Evolutionary conservation across 2,329 filamentous ascomycete species (phyloP), one percentile per base, ranked within the genome.

Genomic region (Colletotrichum lentis): DNA sequence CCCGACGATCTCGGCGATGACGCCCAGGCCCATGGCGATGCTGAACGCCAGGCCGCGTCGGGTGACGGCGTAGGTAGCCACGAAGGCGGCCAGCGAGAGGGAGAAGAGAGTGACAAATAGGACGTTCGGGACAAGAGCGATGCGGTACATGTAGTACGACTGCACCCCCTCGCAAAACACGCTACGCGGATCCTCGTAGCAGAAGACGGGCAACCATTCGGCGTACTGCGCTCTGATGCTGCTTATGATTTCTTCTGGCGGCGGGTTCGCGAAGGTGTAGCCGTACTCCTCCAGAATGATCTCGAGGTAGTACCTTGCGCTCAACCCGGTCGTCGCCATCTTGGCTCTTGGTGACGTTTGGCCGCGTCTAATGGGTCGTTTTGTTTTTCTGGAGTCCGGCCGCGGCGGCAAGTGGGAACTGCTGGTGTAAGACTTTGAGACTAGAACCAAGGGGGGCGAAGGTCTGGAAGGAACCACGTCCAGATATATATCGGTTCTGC

Each of bases 1-100:
- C 12, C 88, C 89, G 27, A 89, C 71, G 16, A 88, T 76, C 75
- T 91, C 88, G 39, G 82, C 80, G 47, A 83, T 56, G 20, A 86
- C 79, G 7, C 89, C 89, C 0, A 84, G 76, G 1, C 80, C 63
- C 78, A 91, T 84, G 52, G 84, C 82, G n/a, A 84, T 70, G 61
- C 80, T 79, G 76, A 88, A 89, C 56, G 78, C 79, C 64, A 80
- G 81, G 12, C 82, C 85, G 58, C 79, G 80, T 61, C 83, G 82
- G 11, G 79, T 82, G 56, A 81, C 61, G 39, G 76, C 79, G 69
- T 81, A 82, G 49, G 77, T 78, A 46, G 74, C 69, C 31, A 85
- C 70, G 72, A 80, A 80, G 37, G 77, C 73, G 50, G 86, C 16
- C 6, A 82, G 71, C 5, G 81, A 83, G 46, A 84, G 39, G 54